A percentile compares a stretch with the other conserved stretches of the same genome.
Evolutionary conservation across 2,329 filamentous ascomycete species (phyloP).

Genomic region (Trichoderma lentiforme): DNA sequence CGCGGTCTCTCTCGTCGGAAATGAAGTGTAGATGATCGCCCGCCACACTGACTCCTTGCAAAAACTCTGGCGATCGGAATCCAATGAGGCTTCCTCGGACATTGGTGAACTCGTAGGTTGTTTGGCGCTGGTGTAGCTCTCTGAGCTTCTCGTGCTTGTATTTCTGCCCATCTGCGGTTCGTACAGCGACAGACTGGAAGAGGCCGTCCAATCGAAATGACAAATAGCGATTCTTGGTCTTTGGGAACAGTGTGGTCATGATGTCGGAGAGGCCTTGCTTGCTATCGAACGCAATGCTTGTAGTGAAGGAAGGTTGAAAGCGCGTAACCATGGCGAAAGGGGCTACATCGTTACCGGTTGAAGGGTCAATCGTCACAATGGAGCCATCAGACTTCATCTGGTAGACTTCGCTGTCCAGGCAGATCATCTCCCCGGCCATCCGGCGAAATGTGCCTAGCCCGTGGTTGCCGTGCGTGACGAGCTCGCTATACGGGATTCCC

Average conservation of each 20-base stretch:
- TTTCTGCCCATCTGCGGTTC: not conserved
- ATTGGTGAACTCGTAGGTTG: not conserved
- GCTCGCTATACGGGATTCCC: not conserved
- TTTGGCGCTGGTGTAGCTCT: constrained; percentile 1
- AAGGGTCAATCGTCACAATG: not conserved
- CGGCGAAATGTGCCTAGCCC: constrained; percentile 11
- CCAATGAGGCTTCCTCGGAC: not conserved
- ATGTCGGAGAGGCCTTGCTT: constrained; percentile 1
- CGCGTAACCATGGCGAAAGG: constrained; percentile 6
- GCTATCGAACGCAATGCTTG: not conserved
- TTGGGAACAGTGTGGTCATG: not conserved
- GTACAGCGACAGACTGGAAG: not conserved
- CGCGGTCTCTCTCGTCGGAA: not conserved
- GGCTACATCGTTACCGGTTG: not conserved
- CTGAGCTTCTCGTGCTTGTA: not conserved
- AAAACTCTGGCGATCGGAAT: not conserved
- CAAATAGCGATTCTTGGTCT: constrained; percentile 1
- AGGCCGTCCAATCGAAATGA: not conserved
- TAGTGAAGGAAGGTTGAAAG: not conserved
- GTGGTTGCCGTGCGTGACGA: not conserved
- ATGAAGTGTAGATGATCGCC: constrained; percentile 11
- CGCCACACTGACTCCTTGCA: constrained; percentile 7
- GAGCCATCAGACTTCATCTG: constrained; percentile 13
- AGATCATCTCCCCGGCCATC: constrained; percentile 11
- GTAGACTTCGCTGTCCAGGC: not conserved